A percentile compares a stretch with the other conserved stretches of the same genome.
These are phyloP conservation scores for Apiospora koreana DNA, from an alignment of 2,329 filamentous ascomycete genomes.

Conservation along the genomic window DNA sequence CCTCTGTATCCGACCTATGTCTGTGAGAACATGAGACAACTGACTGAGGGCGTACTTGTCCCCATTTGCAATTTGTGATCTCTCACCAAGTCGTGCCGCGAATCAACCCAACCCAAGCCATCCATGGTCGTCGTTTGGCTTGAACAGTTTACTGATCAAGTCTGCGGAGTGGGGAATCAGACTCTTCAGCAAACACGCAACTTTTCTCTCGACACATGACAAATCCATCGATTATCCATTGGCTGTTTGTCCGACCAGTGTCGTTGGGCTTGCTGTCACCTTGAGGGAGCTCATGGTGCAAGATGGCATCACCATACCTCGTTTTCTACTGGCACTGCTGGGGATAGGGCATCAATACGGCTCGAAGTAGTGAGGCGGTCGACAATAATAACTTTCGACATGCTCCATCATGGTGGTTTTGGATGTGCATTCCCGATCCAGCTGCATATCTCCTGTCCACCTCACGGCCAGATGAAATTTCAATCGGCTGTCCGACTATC, in stretches of 20 bases:
- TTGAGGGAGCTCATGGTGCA: not conserved
- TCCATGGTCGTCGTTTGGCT: not conserved
- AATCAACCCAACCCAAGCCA: not conserved
- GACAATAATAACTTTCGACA: not conserved
- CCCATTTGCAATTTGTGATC: not conserved
- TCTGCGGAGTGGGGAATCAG: not conserved
- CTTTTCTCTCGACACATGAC: not conserved
- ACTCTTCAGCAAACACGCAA: not conserved
- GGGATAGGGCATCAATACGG: not conserved
- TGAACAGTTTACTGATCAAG: not conserved
- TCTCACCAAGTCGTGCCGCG: not conserved
- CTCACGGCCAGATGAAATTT: too few relatives aligned
- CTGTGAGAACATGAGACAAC: too few relatives aligned
- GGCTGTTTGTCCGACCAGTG: not conserved
- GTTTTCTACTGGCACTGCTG: not conserved
- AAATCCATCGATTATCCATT: not conserved
- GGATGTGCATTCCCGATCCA: not conserved
- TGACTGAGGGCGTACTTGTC: not conserved
- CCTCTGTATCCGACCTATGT: not conserved
- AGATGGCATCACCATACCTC: not conserved
- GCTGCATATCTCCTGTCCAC: not conserved
- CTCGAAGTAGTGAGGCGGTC: not conserved
- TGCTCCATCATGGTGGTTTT: not conserved
- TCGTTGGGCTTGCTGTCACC: not conserved
- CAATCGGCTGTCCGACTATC: too few relatives aligned